Evolutionary conservation across 106 monocot genomes (phyloP).

Genomic region (Phalaenopsis equestris): DNA sequence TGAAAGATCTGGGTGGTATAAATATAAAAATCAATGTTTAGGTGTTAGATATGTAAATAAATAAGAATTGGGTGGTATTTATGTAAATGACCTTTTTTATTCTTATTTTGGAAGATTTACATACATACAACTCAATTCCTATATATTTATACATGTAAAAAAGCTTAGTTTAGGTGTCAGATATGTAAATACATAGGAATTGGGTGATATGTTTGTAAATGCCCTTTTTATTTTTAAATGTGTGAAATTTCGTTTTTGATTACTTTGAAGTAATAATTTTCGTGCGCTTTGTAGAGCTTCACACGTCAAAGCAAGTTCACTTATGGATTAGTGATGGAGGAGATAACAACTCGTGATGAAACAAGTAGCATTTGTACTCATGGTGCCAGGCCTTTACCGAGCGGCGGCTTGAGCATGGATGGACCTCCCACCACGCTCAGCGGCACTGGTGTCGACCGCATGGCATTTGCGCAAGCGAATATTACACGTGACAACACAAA

Average conservation of each 20-base stretch:
- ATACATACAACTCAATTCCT: too few species aligned
- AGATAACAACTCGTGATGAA: constrained; percentile 95
- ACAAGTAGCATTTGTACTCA: constrained; percentile 84
- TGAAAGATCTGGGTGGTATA: too few species aligned
- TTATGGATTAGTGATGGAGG: constrained; percentile 86
- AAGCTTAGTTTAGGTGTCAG: too few species aligned
- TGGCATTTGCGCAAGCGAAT: constrained; percentile 86
- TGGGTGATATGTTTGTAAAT: too few species aligned
- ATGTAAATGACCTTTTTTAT: too few species aligned
- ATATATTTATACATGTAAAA: too few species aligned
- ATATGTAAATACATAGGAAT: too few species aligned
- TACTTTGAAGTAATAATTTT: not conserved
- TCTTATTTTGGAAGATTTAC: too few species aligned
- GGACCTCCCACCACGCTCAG: constrained; percentile 98
- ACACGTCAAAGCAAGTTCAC: constrained; percentile 94
- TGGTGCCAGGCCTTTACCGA: constrained; percentile 67
- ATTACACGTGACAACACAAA: constrained; percentile 93
- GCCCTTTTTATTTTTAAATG: not conserved
- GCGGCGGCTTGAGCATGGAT: constrained; percentile 79
- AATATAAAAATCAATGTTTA: too few species aligned
- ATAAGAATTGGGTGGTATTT: too few species aligned
- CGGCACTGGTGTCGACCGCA: constrained; percentile 80
- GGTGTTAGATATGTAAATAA: too few species aligned
- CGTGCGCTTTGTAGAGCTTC: constrained; percentile 45
- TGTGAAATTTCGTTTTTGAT: not conserved